Percentiles rank a stretch among this genome's conserved stretches.
Conservation (phyloP, 2,329 filamentous ascomycete species). For the Aspergillus clavatus region DNA sequence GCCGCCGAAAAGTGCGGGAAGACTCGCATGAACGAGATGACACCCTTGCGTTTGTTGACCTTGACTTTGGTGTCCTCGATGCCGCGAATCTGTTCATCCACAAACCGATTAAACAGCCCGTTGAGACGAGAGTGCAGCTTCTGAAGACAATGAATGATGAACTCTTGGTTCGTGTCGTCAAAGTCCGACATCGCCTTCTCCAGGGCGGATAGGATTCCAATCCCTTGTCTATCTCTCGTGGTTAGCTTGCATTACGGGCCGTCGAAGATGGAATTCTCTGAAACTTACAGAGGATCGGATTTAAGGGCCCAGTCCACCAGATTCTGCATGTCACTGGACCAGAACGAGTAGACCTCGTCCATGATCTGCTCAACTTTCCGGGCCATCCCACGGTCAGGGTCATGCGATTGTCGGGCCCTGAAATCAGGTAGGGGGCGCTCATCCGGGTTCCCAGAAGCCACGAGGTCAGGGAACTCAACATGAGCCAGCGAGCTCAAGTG, state of each 20-base stretch:
- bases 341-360: slow-evolving; percentile 81
- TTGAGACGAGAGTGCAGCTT: slow-evolving; percentile 72
- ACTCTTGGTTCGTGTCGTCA: slow-evolving; percentile 89
- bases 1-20: slow-evolving; percentile 82
- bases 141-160: slow-evolving; percentile 71
- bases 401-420: slow-evolving; percentile 69
- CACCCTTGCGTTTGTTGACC: slow-evolving; percentile 95
- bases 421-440: slow-evolving; percentile 69
- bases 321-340: slow-evolving; percentile 70
- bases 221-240: slow-evolving; percentile 62
- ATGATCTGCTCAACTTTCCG: slow-evolving; percentile 78
- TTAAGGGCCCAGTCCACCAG: slow-evolving; percentile 79
- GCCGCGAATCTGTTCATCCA: slow-evolving; percentile 89
- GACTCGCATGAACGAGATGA: slow-evolving; percentile 90
- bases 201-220: slow-evolving; percentile 76
- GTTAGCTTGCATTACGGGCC: slow-evolving; percentile 17
- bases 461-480: slow-evolving; percentile 76
- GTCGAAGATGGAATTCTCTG: background rate
- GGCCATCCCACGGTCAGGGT: slow-evolving; percentile 83
- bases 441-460: slow-evolving; percentile 61
- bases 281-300: slow-evolving; percentile 72
- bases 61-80: slow-evolving; percentile 99
- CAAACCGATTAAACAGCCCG: slow-evolving; percentile 75
- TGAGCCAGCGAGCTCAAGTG: slow-evolving; percentile 82
- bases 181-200: slow-evolving; percentile 75